Conservation (phyloP, 1,139 yeast genomes). For the Pichia norvegensis region DNA sequence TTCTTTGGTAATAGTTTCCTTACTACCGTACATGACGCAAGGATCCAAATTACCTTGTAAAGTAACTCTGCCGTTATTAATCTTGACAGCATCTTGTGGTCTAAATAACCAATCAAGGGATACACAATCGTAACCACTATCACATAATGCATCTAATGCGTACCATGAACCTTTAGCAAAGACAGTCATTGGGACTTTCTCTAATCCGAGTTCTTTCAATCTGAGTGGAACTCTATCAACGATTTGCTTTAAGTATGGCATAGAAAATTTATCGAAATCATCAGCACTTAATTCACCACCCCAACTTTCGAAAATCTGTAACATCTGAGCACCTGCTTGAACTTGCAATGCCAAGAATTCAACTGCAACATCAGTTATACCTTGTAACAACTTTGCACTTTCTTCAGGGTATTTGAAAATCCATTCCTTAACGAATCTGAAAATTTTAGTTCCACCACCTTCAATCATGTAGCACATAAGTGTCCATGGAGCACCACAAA, state of each 20-base stretch:
- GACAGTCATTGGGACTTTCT: constrained; percentile 76
- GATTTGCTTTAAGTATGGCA: constrained; percentile 81
- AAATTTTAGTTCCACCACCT: constrained; percentile 92
- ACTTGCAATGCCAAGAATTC: constrained; percentile 94
- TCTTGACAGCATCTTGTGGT: constrained; percentile 77
- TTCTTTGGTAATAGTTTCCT: constrained; percentile 68
- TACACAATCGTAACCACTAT: constrained; percentile 77
- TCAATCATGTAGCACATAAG: constrained; percentile 93
- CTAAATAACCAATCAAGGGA: constrained; percentile 89
- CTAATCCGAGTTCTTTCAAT: constrained; percentile 66
- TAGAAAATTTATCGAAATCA: constrained; percentile 80
- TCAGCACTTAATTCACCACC: constrained; percentile 92
- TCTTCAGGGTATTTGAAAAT: constrained; percentile 70
- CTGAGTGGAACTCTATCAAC: constrained; percentile 61
- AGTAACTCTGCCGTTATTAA: constrained; percentile 72
- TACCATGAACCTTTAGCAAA: constrained; percentile 98
- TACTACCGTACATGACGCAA: constrained; percentile 85
- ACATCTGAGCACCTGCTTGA: constrained; percentile 95
- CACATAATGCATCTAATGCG: constrained; percentile 79
- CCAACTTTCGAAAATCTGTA: constrained; percentile 96
- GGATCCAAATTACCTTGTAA: constrained; percentile 96
- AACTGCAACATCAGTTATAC: constrained; percentile 79
- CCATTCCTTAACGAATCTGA: constrained; percentile 90
- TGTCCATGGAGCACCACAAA: constrained; percentile 98
- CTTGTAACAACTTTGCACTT: constrained; percentile 64